phyloP scores from a whole-genome alignment of 306 rosid genomes.

The Erythrophleum fordii region DNA sequence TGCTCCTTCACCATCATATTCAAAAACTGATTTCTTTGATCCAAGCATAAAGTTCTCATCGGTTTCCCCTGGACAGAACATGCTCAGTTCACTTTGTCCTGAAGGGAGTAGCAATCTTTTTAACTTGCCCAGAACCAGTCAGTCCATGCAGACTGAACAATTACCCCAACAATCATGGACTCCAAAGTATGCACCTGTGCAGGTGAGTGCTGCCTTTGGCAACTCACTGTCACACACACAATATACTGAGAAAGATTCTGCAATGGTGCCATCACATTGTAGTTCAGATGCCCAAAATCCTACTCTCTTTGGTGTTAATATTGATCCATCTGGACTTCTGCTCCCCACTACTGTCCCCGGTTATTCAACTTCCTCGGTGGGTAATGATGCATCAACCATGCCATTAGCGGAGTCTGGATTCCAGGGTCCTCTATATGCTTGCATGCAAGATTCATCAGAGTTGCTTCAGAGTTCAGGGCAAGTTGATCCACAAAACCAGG shows the following conservation, averaged over 20 bases:
- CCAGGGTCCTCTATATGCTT: slow-evolving; percentile 67
- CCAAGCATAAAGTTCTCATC: slow-evolving; percentile 65
- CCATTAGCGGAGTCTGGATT: slow-evolving; percentile 81
- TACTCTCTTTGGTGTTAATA: slow-evolving; percentile 79
- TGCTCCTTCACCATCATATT: slow-evolving; percentile 66
- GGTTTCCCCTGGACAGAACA: slow-evolving; percentile 60
- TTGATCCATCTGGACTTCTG: slow-evolving; percentile 88
- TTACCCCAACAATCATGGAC: slow-evolving; percentile 71
- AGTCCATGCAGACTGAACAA: slow-evolving; percentile 64
- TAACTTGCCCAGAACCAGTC: slow-evolving; percentile 63
- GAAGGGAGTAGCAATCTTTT: slow-evolving; percentile 65
- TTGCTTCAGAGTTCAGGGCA: slow-evolving; percentile 75
- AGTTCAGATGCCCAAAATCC: slow-evolving; percentile 70
- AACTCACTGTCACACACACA: slow-evolving; percentile 62
- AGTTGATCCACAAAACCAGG: slow-evolving; percentile 68
- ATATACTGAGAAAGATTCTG: slow-evolving; percentile 66
- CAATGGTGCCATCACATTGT: slow-evolving; percentile 63
- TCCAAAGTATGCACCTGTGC: slow-evolving; percentile 62
- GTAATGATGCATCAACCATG: slow-evolving; percentile 67
- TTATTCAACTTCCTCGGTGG: slow-evolving; percentile 62
- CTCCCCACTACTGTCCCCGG: slow-evolving; percentile 71
- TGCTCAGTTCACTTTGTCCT: slow-evolving; percentile 65
- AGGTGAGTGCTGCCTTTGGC: slow-evolving; percentile 60
- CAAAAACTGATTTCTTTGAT: slow-evolving; percentile 69
- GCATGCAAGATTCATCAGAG: slow-evolving; percentile 77